Conservation (phyloP, 2,329 filamentous ascomycete genomes). For the Aureobasidium zeae region DNA sequence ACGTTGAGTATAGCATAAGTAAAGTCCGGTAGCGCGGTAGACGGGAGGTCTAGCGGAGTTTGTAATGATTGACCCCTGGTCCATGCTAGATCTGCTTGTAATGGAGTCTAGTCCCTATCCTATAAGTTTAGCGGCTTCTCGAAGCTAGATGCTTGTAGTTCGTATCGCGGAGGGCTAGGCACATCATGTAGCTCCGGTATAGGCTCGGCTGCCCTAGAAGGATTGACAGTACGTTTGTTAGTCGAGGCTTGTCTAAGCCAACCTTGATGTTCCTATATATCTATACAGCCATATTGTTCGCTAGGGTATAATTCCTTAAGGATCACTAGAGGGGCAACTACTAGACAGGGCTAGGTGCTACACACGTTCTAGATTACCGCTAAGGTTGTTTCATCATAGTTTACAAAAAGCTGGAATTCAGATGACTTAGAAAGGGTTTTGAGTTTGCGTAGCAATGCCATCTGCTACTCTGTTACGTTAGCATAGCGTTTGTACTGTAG, state of each 20-base stretch:
- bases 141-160: background rate
- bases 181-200: background rate
- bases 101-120: background rate
- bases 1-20: background rate
- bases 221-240: background rate
- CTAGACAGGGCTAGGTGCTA: background rate
- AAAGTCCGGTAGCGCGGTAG: background rate
- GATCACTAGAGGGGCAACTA: background rate
- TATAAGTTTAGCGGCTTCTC: background rate
- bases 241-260: background rate
- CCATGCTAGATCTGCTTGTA: background rate
- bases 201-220: background rate
- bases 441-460: slow-evolving; percentile 2
- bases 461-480: background rate
- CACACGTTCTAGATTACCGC: background rate
- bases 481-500: background rate
- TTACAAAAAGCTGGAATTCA: background rate
- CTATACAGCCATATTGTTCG: slow-evolving; percentile 3
- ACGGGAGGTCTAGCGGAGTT: background rate
- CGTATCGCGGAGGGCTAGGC: background rate
- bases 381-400: slow-evolving; percentile 1
- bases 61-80: background rate
- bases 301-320: background rate
- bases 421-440: background rate
- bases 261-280: background rate